Evolutionary conservation across 352 stramenopile species (phyloP), one percentile per base, ranked within the genome.

Genomic region (Hyaloperonospora brassicae): DNA sequence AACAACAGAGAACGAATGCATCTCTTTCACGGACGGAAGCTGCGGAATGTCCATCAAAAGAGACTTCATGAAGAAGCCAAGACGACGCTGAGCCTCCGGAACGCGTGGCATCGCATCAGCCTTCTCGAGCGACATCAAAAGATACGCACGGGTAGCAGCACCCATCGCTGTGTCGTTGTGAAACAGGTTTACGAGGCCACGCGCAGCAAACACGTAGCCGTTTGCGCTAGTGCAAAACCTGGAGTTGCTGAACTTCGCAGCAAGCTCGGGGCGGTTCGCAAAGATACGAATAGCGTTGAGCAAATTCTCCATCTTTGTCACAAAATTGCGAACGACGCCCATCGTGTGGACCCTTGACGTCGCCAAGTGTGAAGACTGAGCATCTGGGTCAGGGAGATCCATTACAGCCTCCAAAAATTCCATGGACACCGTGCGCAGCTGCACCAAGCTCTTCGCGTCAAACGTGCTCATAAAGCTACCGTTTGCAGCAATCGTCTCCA

Each of bases 61-160:
- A 23, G 76, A 87, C 45, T 87, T 86, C 72, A 89, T 81, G 49
- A 89, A 89, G 54, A 88, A 89, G 49, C 76, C 76, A 52, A 89
- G 66, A 59, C 79, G 79, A 65, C 79, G 79, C 42, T 87, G 73
- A 11, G 79, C 79, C 56, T 89, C 79, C 27, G 76, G 68, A 2
- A 80, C 72, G 14, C 79, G 75, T 1, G 79, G 79, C 77, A 89
- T 87, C 2, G 79, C 79, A 41, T 89, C 77, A 4, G 55, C 55
- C 44, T 83, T 79, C 30, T 87, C 76, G 11, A 89, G 65, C 0
- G 76, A 87, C 75, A 89, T 73, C 10, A 89, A 50, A 30, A 89
- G 25, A 25, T 79, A 84, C 23, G 79, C 79, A 25, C 79, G 76
- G 7, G 79, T 90, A 21, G 82, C 82, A 5, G 80, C 81, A 43